Evolutionary conservation across 2,329 filamentous ascomycete genomes (phyloP).

Genomic region (Aureobasidium lini): DNA sequence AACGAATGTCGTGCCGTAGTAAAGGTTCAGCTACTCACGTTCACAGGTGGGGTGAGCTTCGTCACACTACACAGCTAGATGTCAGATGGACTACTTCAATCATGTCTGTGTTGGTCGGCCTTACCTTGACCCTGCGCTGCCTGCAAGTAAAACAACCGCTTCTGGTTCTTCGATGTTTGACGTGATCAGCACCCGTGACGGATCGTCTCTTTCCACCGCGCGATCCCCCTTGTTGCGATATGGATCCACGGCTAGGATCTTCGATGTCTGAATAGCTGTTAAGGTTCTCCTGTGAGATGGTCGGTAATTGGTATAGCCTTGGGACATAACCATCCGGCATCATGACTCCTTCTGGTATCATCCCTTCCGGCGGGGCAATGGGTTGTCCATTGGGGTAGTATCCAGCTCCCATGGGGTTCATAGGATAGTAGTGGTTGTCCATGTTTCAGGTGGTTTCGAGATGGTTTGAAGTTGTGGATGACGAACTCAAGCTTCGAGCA

Average conservation of each 20-base stretch:
- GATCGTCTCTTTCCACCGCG: constrained; percentile 17
- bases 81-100: constrained; percentile 16
- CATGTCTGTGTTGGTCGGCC: neutral
- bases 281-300: constrained; percentile 27
- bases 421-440: constrained; percentile 18
- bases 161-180: constrained; percentile 87
- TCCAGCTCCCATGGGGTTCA: constrained; percentile 21
- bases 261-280: constrained; percentile 27
- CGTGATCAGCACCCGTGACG: constrained; percentile 48
- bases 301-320: constrained; percentile 25
- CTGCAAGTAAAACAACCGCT: constrained; percentile 94
- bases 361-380: neutral
- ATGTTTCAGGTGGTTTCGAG: constrained; percentile 1
- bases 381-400: constrained; percentile 26
- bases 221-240: constrained; percentile 20
- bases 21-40: constrained; percentile 37
- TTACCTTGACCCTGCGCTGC: constrained; percentile 71
- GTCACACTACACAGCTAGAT: constrained; percentile 60
- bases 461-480: neutral
- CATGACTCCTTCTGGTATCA: constrained; percentile 19
- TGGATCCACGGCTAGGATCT: constrained; percentile 22
- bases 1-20: neutral
- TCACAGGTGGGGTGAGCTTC: constrained; percentile 83
- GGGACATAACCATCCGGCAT: constrained; percentile 21
- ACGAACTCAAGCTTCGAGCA: neutral